Evolutionary conservation across 306 rosid species (phyloP).

Genomic region (Macrotyloma uniflorum): DNA sequence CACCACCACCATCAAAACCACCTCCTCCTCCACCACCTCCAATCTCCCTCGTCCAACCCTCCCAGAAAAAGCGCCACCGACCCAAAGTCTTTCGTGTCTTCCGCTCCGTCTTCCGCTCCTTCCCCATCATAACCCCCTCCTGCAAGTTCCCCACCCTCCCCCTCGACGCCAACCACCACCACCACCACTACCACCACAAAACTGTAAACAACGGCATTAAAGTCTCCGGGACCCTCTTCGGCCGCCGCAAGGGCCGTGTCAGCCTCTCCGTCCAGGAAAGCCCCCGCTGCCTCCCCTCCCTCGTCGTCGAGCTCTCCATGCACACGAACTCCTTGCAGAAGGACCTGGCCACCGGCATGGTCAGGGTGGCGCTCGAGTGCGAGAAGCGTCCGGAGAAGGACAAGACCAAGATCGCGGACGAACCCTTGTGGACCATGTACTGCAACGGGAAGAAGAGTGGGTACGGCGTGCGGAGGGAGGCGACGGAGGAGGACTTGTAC

Average conservation of each 20-base stretch:
- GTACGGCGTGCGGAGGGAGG: conserved; percentile 69
- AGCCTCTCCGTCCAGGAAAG: conserved; percentile 68
- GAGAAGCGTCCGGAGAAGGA: conserved; percentile 72
- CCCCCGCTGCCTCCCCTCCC: conserved; percentile 54
- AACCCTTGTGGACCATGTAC: conserved; percentile 74
- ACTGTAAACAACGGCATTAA: conserved; percentile 16
- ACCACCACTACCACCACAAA: conserved; percentile 32
- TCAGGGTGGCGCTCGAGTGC: conserved; percentile 77
- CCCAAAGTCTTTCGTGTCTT: conserved; percentile 56
- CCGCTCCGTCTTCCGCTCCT: conserved; percentile 70
- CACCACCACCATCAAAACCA: conserved; percentile 17
- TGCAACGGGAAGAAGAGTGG: conserved; percentile 86
- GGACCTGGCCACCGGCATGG: conserved; percentile 76
- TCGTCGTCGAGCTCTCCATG: conserved; percentile 69
- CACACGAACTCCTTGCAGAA: conserved; percentile 64
- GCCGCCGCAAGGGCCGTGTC: conserved; percentile 71
- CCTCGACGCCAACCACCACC: conserved; percentile 23
- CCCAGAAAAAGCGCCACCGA: conserved; percentile 44
- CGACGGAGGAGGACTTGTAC: conserved; percentile 62
- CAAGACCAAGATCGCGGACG: conserved; percentile 57
- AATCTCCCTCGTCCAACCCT: conserved; percentile 63
- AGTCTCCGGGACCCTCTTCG: conserved; percentile 70
- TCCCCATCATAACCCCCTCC: conserved; percentile 69
- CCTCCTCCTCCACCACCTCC: conserved; percentile 34
- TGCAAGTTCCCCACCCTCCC: conserved; percentile 63